Percentiles rank a stretch among this genome's conserved stretches.
These are phyloP conservation scores for Daldinia childiae DNA, from an alignment of 495 filamentous ascomycete species.

Conservation along the genomic window DNA sequence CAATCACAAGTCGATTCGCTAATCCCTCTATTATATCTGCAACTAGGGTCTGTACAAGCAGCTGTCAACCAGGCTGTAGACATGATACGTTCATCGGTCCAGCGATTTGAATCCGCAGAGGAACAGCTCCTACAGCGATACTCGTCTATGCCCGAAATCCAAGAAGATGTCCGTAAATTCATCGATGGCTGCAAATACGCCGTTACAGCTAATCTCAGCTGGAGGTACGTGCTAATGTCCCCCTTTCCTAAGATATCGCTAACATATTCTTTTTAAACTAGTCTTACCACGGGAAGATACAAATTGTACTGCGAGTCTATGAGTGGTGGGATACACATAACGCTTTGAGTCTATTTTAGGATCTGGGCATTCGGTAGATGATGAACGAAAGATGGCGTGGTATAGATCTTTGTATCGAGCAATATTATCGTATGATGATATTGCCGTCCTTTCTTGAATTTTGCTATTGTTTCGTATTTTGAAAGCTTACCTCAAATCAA, in stretches of 20 bases:
- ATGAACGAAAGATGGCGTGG: neutral
- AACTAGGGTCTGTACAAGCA: slow-evolving; percentile 25
- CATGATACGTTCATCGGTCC: slow-evolving; percentile 25
- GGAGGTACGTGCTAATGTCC: slow-evolving; percentile 28
- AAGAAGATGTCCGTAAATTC: slow-evolving; percentile 23
- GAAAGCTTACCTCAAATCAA: too few relatives aligned
- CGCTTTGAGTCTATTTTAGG: neutral
- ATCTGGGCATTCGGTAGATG: neutral
- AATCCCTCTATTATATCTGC: slow-evolving; percentile 27
- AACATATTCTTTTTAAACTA: neutral
- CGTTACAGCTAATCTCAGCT: slow-evolving; percentile 41
- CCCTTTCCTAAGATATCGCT: neutral
- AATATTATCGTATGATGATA: too few relatives aligned
- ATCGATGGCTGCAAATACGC: slow-evolving; percentile 41
- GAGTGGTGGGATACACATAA: slow-evolving; percentile 16
- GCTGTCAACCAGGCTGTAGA: slow-evolving; percentile 29
- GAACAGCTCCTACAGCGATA: slow-evolving; percentile 21
- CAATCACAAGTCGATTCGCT: slow-evolving; percentile 22
- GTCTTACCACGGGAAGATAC: slow-evolving; percentile 22
- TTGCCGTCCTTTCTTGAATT: too few relatives aligned
- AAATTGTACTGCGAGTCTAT: slow-evolving; percentile 17
- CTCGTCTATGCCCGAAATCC: slow-evolving; percentile 15
- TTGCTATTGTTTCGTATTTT: too few relatives aligned
- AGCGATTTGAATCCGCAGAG: slow-evolving; percentile 27
- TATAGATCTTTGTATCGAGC: neutral